phyloP scores from a whole-genome alignment of 495 filamentous ascomycete species.

The Pyrenula aspistea region DNA sequence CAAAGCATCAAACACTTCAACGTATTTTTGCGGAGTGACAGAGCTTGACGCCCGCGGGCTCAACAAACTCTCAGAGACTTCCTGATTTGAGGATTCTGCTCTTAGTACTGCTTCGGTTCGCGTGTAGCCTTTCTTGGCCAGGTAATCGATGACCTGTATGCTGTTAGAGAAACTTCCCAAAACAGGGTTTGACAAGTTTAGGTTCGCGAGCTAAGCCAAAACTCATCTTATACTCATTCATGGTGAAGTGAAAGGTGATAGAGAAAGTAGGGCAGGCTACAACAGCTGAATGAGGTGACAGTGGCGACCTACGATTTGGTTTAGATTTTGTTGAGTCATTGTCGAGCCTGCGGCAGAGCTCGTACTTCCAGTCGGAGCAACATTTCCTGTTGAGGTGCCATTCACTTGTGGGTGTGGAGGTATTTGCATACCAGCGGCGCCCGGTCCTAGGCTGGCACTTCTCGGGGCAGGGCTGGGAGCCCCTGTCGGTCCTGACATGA shows the following conservation, averaged over 20 bases:
- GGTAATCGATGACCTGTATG: constrained; percentile 80
- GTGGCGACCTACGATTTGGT: constrained; percentile 88
- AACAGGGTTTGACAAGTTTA: not conserved
- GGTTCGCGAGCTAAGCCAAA: not conserved
- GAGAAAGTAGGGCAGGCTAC: too few species aligned
- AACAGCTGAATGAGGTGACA: too few species aligned
- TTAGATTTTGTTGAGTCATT: constrained; percentile 77
- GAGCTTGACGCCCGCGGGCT: not conserved
- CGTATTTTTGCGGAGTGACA: not conserved
- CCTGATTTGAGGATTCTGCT: constrained; percentile 72
- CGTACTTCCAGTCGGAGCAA: constrained; percentile 24
- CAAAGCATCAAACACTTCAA: constrained; percentile 39
- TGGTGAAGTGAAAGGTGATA: constrained; percentile 1
- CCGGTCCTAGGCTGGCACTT: constrained; percentile 41
- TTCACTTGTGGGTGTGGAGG: constrained; percentile 35
- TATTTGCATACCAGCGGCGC: constrained; percentile 35
- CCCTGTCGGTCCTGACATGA: constrained; percentile 36
- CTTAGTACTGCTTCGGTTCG: constrained; percentile 88
- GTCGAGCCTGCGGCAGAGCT: constrained; percentile 30
- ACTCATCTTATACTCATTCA: not conserved
- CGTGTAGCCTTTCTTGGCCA: constrained; percentile 90
- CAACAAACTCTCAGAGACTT: constrained; percentile 23
- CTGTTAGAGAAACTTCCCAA: not conserved
- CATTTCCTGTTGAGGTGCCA: constrained; percentile 21
- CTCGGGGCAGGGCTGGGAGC: constrained; percentile 35